Evolutionary conservation across 2,329 filamentous ascomycete genomes (phyloP).

Genomic region (Chalara sp.): DNA sequence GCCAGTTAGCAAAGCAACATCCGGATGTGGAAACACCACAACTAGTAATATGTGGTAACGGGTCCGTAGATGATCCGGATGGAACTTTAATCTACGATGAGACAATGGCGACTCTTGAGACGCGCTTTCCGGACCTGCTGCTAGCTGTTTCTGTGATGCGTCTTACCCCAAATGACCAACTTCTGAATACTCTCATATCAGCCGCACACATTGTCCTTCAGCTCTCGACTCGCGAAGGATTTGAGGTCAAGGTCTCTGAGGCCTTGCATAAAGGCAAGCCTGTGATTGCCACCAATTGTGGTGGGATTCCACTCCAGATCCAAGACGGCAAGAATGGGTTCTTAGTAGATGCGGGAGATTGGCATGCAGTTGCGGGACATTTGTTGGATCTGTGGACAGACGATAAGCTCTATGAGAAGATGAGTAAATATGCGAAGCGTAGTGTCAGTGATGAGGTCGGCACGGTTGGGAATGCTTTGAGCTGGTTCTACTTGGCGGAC

Average conservation of each 20-base stretch:
- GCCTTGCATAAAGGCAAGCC: slow-evolving; percentile 74
- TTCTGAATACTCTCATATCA: slow-evolving; percentile 69
- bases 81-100: slow-evolving; percentile 65
- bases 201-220: slow-evolving; percentile 70
- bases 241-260: slow-evolving; percentile 83
- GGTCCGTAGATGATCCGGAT: slow-evolving; percentile 76
- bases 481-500: slow-evolving; percentile 72
- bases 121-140: slow-evolving; percentile 52
- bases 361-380: slow-evolving; percentile 60
- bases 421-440: slow-evolving; percentile 55
- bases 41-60: slow-evolving; percentile 71
- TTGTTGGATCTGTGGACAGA: slow-evolving; percentile 62
- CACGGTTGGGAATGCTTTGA: slow-evolving; percentile 71
- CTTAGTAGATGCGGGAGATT: slow-evolving; percentile 66
- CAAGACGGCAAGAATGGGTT: slow-evolving; percentile 66
- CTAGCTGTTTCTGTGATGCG: slow-evolving; percentile 68
- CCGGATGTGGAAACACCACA: slow-evolving; percentile 52
- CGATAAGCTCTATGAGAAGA: slow-evolving; percentile 54
- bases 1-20: slow-evolving; percentile 46
- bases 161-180: slow-evolving; percentile 70
- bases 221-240: slow-evolving; percentile 74
- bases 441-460: slow-evolving; percentile 77
- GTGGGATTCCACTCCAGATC: slow-evolving; percentile 77
- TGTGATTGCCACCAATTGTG: slow-evolving; percentile 66
- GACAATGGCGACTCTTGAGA: slow-evolving; percentile 61